Evolutionary conservation across 2,329 filamentous ascomycete species (phyloP).

Genomic region (Cercospora berteroae): DNA sequence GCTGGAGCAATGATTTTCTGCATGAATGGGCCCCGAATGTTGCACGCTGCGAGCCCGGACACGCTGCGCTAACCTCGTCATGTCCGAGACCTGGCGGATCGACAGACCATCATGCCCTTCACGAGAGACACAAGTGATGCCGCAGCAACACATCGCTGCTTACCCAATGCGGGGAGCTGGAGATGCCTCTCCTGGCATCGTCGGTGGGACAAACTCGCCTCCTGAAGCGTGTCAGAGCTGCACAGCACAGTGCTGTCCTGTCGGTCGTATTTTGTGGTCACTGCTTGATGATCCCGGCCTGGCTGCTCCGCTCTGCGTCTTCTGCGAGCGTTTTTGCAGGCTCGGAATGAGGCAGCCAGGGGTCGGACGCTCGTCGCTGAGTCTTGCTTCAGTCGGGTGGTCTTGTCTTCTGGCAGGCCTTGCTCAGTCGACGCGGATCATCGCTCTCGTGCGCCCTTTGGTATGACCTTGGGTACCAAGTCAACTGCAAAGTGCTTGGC

Average conservation of each 20-base stretch:
- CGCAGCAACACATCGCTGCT: neutral
- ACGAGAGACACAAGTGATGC: neutral
- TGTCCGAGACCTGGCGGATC: neutral
- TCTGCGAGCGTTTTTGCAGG: neutral
- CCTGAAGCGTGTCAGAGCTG: neutral
- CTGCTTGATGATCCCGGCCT: neutral
- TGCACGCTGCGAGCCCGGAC: neutral
- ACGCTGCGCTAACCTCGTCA: neutral
- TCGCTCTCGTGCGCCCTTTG: neutral
- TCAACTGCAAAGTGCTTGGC: neutral
- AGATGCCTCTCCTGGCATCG: neutral
- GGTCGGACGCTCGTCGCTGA: neutral
- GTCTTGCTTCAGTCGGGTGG: neutral
- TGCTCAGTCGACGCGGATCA: neutral
- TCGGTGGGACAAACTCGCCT: neutral
- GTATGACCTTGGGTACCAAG: constrained; percentile 1
- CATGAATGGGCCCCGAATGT: neutral
- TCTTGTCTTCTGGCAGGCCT: neutral
- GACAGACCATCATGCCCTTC: neutral
- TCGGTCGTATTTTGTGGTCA: neutral
- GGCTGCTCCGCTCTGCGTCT: neutral
- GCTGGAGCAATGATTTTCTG: neutral
- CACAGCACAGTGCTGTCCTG: neutral
- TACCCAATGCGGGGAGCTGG: neutral
- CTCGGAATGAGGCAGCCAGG: neutral